A percentile compares a stretch with the other conserved stretches of the same genome.
These are phyloP conservation scores for Solanum megistacrolobum DNA, from an alignment of 257 asterid genomes.

Conservation along the genomic window DNA sequence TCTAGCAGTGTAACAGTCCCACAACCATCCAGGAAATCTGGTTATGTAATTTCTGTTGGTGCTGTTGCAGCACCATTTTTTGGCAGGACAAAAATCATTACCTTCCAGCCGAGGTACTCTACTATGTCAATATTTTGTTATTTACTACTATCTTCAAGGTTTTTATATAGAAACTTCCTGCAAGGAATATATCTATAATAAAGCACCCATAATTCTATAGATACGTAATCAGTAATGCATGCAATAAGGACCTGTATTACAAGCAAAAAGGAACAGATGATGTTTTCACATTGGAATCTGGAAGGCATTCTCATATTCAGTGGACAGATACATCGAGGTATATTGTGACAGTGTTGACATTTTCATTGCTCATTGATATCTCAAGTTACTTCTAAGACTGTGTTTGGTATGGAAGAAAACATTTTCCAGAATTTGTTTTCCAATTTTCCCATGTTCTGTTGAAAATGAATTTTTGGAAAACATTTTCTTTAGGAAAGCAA, in stretches of 20 bases:
- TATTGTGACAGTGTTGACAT: background rate
- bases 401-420: background rate
- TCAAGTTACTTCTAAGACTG: background rate
- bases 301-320: conserved; percentile 67
- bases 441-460: background rate
- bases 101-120: conserved; percentile 84
- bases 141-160: background rate
- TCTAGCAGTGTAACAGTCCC: conserved; percentile 70
- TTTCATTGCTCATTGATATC: background rate
- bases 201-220: conserved; percentile 29
- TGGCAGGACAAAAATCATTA: conserved; percentile 76
- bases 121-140: background rate
- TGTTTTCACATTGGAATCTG: conserved; percentile 53
- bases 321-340: conserved; percentile 88
- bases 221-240: conserved; percentile 85
- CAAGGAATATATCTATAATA: background rate
- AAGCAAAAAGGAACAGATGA: conserved; percentile 89
- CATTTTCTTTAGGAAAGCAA: background rate
- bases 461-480: background rate
- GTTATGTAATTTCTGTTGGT: conserved; percentile 70
- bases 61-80: conserved; percentile 82
- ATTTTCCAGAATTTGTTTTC: background rate
- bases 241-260: conserved; percentile 68
- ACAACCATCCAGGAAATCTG: conserved; percentile 56
- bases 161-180: background rate